Evolutionary conservation across 202 grass and related monocot species (phyloP).

Genomic region (Hordeum pubiflorum): DNA sequence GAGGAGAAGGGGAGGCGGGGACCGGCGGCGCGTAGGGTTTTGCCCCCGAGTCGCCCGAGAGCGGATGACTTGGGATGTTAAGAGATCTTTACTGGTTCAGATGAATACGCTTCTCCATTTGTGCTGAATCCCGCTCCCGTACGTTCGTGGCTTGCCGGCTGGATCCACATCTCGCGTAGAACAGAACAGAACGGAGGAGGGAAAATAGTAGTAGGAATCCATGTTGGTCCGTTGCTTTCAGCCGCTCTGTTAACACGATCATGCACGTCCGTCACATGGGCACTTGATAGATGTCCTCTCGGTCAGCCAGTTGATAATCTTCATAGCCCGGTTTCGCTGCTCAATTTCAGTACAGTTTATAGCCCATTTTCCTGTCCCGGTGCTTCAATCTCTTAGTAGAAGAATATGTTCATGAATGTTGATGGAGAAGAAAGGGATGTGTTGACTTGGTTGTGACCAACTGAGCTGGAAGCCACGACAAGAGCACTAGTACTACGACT

Average conservation of each 20-base stretch:
- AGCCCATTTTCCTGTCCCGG: too few species aligned
- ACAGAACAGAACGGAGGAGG: background rate
- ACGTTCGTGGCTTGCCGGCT: background rate
- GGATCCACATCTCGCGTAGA: background rate
- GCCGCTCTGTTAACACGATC: background rate
- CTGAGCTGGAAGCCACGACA: slow-evolving; percentile 34
- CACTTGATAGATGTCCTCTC: background rate
- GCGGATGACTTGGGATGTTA: too few species aligned
- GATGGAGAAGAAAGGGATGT: background rate
- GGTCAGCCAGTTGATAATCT: background rate
- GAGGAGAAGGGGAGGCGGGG: too few species aligned
- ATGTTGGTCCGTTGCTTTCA: background rate
- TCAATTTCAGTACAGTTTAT: background rate
- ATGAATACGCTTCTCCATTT: too few species aligned
- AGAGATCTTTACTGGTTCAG: too few species aligned
- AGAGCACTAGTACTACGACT: background rate
- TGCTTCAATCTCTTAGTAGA: too few species aligned
- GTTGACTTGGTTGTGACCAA: background rate
- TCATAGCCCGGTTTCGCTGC: background rate
- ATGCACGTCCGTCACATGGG: background rate
- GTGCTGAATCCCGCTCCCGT: too few species aligned
- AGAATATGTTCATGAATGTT: background rate
- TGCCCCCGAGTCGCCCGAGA: too few species aligned
- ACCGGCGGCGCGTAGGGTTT: too few species aligned
- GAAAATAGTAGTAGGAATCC: background rate